Evolutionary conservation across 179 eudicot genomes (phyloP).

Genomic region (Carnegiea gigantea): DNA sequence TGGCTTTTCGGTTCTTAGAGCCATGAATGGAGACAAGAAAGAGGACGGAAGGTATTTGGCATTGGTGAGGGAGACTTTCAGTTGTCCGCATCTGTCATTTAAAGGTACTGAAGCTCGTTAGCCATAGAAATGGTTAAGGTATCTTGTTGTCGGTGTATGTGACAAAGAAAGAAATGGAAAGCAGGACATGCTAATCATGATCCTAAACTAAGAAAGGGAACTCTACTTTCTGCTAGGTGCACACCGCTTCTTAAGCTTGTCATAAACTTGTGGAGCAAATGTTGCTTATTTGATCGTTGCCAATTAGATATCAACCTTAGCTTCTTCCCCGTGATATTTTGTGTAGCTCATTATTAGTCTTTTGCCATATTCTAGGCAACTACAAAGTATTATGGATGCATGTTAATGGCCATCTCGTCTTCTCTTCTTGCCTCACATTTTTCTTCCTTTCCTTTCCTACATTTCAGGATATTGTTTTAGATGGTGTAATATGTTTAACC

Average conservation of each 20-base stretch:
- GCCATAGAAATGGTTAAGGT: background rate
- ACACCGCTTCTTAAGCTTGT: background rate
- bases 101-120: slow-evolving; percentile 43
- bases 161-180: background rate
- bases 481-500: background rate
- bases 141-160: background rate
- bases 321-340: background rate
- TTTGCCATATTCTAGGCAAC: too few relatives aligned
- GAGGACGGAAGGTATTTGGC: slow-evolving; percentile 37
- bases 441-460: background rate
- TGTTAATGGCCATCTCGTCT: background rate
- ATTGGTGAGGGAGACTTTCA: slow-evolving; percentile 45
- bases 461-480: background rate
- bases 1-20: slow-evolving; percentile 60
- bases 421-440: slow-evolving; percentile 9
- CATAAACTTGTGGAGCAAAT: background rate
- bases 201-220: background rate
- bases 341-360: too few relatives aligned
- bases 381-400: too few relatives aligned
- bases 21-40: slow-evolving; percentile 47
- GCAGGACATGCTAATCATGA: background rate
- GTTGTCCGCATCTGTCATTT: slow-evolving; percentile 64
- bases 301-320: background rate
- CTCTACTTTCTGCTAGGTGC: background rate
- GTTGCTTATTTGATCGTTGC: background rate